Base-by-base conservation (phyloP, 768 basidiomycete genomes). In the Royoungia palumana region DNA sequence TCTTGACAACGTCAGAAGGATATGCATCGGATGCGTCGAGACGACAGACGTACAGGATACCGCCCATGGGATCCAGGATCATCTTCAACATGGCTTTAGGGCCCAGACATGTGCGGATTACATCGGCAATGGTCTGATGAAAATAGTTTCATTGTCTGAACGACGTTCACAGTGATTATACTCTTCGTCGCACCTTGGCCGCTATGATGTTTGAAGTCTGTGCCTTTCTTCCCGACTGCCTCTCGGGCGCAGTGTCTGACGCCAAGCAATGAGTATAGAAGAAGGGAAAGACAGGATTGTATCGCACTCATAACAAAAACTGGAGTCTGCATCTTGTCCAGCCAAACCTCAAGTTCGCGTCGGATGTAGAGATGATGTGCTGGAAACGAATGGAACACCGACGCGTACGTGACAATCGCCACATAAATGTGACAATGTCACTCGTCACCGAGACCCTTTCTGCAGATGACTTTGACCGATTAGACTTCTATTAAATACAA, bases 1-100 rank as follows among this genome's bases (percentile, higher is more conserved):
- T 54, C 94, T 96, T 56, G 6, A 22, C 16, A 35, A 32, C 12
- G 28, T 46, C 14, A 57, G 21, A 27, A n/a, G 43, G 25, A 27
- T 22, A 35, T 20, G 41, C 35, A 39, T n/a, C 19, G 1, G 21
- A 20, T 13, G 10, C 20, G 2, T 1, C 14, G 21, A 36, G 25
- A 35, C 1, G 45, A 35, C 34, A 41, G 27, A 75, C 83, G 46
- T 49, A 95, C 95, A 97, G 64, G 59, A 99, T 98, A 46, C 96
- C 96, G 44, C 96, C 96, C 96, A 99, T 98, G 2, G 94, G 94
- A 73, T 98, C 95, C 37, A 97, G 72, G 59, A 98, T 96, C 96
- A 99, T 98, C 78, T 98, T 99, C 44, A 98, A 75, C 96, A 98
- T 98, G 35, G 96, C 85, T 64, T 96, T 95, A 1, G 95, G 95